Base-by-base conservation (phyloP, 1,139 yeast genomes). In the Casaregolazyma suthepensis region DNA sequence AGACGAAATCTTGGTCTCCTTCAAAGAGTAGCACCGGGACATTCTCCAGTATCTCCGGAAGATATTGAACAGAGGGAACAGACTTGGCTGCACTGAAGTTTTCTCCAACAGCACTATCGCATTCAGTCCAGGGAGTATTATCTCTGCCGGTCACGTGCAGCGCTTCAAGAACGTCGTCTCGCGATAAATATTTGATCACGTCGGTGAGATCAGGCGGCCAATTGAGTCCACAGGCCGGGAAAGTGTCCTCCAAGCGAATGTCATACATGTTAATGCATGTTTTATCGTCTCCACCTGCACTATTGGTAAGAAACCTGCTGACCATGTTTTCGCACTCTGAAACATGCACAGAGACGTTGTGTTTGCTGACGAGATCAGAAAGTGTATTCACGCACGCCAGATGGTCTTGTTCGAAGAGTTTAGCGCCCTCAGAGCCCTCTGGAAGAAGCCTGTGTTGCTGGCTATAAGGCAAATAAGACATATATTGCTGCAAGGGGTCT, bases 1-100 rank as follows among this genome's bases (percentile, higher is more conserved):
- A 93, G 54, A 93, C 87, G 51, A 89, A 78, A 69, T 93, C 99
- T 61, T 85, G 79, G 60, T 86, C 90, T 49, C 99, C 99, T 64
- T 86, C 86, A 71, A 89, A 90, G 56, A 94, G 72, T 61, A 89
- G 70, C 10, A 93, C 74, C 10, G 86, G 85, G 6, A 87, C 61
- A 52, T 45, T 65, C 50, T 76, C 74, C 48, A 91, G 72, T 35
- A 93, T 65, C 1, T 70, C 74, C 0, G 96, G 94, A 20, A 94
- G 69, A 44, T 90, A 70, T 45, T 77, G 75, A 40, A 87, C 75
- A 0, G 96, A 71, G 2, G 95, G 89, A 37, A 69, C 65, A 0
- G 90, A 77, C 20, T 76, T 64, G 38, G 70, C 69, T 18, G 87
- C 87, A 7, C 63, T 71, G 61, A 91, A 78, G 23, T 68, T 63